Base-by-base conservation (phyloP, 2,329 filamentous ascomycete species). In the Myriosclerotinia duriaeana region DNA sequence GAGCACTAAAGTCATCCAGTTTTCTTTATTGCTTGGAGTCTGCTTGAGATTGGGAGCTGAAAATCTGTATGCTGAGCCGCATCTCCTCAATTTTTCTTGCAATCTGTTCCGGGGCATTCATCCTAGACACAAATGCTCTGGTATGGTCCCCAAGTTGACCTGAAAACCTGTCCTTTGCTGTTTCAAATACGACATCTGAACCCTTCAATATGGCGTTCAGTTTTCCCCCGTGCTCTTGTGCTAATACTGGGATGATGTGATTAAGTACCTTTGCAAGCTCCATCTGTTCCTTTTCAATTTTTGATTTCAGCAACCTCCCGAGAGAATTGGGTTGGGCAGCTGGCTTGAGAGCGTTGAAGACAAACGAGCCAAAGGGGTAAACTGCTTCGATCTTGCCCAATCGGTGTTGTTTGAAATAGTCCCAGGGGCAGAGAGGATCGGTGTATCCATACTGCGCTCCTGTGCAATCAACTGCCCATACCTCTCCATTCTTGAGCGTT, bases 211-310 rank as follows among this genome's bases (percentile, higher is more conserved):
- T 22, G 7, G 34, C 36, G 17, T 40, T 58, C 22, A 58, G 3
- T 20, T 58, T 40, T 15, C 56, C 42, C 9, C 56, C 22, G 20
- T 60, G 30, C 40, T 50, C 14, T 14, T 4, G 58, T 44, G 22
- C 42, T 61, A 50, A 26, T 12, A 20, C 42, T 17, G 44, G 42
- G 20, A 61, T 61, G 17, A n/a, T 61, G n/a, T 61, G 9, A 34
- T 30, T 9, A n/a, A 48, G 15, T 48, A 6, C 58, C 26, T 34
- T 44, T 30, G 42, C 44, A 48, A 48, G 42, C 17, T 36, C 42
- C 8, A 26, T 44, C 9, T 34, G 12, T 30, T 30, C 40, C 17
- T 34, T 12, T 4, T 4, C 5, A 3, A 17, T 17, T 5, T 53
- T 17, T 8, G 6, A 30, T 34, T 7, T 20, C 15, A 46, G 7